A percentile compares a stretch with the other conserved stretches of the same genome.
Evolutionary conservation across 2,329 filamentous ascomycete genomes (phyloP).

Genomic region (Aspergillus clavatus): DNA sequence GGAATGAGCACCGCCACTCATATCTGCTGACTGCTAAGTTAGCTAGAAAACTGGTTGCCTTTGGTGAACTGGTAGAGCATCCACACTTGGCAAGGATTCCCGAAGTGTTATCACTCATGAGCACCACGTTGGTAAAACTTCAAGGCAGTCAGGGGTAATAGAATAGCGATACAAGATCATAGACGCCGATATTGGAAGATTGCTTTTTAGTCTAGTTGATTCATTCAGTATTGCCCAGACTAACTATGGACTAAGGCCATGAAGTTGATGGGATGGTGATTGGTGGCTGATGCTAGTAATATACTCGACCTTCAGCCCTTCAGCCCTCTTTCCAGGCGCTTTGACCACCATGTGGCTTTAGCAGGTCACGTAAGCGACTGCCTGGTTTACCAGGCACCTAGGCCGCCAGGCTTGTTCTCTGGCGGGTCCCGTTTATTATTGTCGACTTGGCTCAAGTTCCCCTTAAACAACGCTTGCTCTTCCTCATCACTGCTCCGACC

Average conservation of each 20-base stretch:
- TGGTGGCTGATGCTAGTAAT: too few relatives aligned
- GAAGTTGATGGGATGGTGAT: too few relatives aligned
- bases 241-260: too few relatives aligned
- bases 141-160: neutral
- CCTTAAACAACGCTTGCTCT: constrained; percentile 18
- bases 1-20: neutral
- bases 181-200: too few relatives aligned
- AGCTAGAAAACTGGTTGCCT: constrained; percentile 6
- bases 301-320: neutral
- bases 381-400: constrained; percentile 15
- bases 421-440: constrained; percentile 13
- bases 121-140: too few relatives aligned
- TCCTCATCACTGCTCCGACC: constrained; percentile 16
- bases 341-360: neutral
- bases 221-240: too few relatives aligned
- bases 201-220: too few relatives aligned
- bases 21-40: too few relatives aligned
- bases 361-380: constrained; percentile 21
- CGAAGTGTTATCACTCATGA: constrained; percentile 1
- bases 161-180: too few relatives aligned
- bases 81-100: constrained; percentile 4
- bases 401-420: constrained; percentile 11
- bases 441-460: constrained; percentile 14
- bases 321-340: neutral
- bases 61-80: too few relatives aligned